A percentile compares a stretch with the other conserved stretches of the same genome.
phyloP scores from a whole-genome alignment of 192 early-diverging fungal genomes.

The Linderina pennispora region DNA sequence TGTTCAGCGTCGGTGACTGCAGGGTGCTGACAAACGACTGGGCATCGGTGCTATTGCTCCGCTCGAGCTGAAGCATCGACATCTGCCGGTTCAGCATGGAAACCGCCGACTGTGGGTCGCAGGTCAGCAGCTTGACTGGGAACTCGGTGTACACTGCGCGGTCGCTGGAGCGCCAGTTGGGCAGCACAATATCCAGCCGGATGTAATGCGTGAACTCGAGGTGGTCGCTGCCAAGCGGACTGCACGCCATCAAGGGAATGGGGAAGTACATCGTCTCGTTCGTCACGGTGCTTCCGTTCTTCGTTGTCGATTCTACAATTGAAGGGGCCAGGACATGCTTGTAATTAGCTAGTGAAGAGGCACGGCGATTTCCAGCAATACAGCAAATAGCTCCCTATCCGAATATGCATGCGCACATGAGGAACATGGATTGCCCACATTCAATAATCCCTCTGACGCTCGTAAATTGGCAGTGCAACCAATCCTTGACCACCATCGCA shows the following conservation, averaged over 20 bases:
- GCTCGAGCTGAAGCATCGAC: conserved; percentile 13
- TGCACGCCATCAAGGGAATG: conserved; percentile 16
- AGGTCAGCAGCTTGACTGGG: conserved; percentile 39
- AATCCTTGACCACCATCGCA: too few species aligned
- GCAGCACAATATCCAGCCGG: conserved; percentile 34
- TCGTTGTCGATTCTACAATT: conserved; percentile 19
- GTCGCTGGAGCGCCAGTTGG: conserved; percentile 37
- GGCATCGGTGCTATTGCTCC: conserved; percentile 9
- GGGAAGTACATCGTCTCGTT: conserved; percentile 17
- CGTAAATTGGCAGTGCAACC: too few species aligned
- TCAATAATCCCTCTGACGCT: too few species aligned
- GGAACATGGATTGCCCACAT: too few species aligned
- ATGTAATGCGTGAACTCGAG: conserved; percentile 36
- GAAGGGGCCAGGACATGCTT: not conserved
- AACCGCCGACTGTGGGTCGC: conserved; percentile 3
- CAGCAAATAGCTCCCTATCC: too few species aligned
- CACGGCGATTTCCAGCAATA: too few species aligned
- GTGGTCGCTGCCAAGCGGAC: conserved; percentile 28
- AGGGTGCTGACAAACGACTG: too few species aligned
- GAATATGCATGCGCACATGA: too few species aligned
- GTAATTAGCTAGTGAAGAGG: not conserved
- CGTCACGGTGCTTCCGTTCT: conserved; percentile 9
- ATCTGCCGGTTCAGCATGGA: conserved; percentile 10
- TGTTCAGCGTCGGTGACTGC: conserved; percentile 7
- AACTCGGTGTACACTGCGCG: conserved; percentile 31